Evolutionary conservation across 2,329 filamentous ascomycete species (phyloP), one percentile per base, ranked within the genome.

Genomic region (Periconia macrospinosa): DNA sequence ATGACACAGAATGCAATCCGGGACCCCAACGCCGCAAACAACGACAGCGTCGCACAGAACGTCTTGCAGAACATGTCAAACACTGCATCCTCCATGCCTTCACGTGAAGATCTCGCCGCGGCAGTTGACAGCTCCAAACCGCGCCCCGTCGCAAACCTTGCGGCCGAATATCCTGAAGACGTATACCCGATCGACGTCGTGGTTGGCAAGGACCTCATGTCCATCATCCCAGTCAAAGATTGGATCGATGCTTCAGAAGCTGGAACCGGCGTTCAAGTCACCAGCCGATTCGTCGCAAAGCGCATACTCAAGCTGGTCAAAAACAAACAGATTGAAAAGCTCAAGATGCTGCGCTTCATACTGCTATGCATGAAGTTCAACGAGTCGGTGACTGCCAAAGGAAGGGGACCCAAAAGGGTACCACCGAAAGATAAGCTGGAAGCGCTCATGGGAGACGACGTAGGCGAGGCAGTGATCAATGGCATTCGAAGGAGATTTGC

Each of bases 1-100:
- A 80, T 83, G 58, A 85, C 86, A 2, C 81, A 89, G 63, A 92
- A 92, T 67, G 88, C 88, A 17, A 91, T 93, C 61, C 76, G 66
- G 30, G 57, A 57, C 19, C 55, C 60, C 44, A 57, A 61, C 30
- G 54, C 58, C 14, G 51, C 62, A 13, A 55, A 63, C 37, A 63
- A 65, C 46, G 68, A 71, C 17, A 57, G 61, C 68, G 51, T 72
- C 1, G 71, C 71, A 8, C 58, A 65, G 7, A 71, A 71, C 30
- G 82, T 91, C 50, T 79, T 92, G 59, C 78, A 82, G 19, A 81
- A 80, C 15, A 87, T 92, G 67, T 81, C 82, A 45, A 78, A 83
- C 45, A 76, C 83, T 1, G 86, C 86, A 3, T 78, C 81, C 17
- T 81, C 79, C n/a, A 89, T 90, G 83, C 83, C 88, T 1, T 86